Percentiles rank a stretch among this genome's conserved stretches.
phyloP scores from a whole-genome alignment of 441 rosid genomes.

The Hypseocharis bilobata region DNA sequence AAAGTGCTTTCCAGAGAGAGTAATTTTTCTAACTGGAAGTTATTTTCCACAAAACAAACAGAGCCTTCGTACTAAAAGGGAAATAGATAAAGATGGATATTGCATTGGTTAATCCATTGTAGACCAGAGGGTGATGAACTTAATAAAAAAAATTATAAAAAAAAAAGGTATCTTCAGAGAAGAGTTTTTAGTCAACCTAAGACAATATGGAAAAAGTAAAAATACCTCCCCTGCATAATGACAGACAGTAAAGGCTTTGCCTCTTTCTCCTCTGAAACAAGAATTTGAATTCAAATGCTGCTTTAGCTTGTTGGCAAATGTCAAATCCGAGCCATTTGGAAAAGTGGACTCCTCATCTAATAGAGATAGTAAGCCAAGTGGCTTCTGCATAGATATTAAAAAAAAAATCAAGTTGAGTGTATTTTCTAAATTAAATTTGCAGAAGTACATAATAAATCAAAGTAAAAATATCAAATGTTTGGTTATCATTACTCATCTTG shows the following conservation, averaged over 20 bases:
- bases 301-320: slow-evolving; percentile 89
- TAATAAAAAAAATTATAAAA: neutral
- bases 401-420: neutral
- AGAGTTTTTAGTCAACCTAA: neutral
- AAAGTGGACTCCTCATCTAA: slow-evolving; percentile 92
- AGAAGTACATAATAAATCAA: neutral
- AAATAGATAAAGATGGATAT: too few relatives aligned
- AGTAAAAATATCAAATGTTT: neutral
- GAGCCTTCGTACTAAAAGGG: neutral
- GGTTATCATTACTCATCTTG: neutral
- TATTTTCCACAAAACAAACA: too few relatives aligned
- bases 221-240: slow-evolving; percentile 97
- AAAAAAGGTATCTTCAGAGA: too few relatives aligned
- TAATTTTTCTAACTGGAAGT: too few relatives aligned
- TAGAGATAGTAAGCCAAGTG: slow-evolving; percentile 78
- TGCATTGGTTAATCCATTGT: neutral
- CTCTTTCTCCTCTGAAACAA: slow-evolving; percentile 76
- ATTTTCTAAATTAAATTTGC: slow-evolving; percentile 8
- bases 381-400: slow-evolving; percentile 54
- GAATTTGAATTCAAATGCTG: slow-evolving; percentile 68
- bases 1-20: too few relatives aligned
- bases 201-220: neutral
- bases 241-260: slow-evolving; percentile 63
- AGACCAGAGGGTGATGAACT: neutral
- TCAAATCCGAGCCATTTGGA: slow-evolving; percentile 89